Percentiles rank a stretch among this genome's conserved stretches.
These are phyloP conservation scores for Pluteus cervinus DNA, from an alignment of 768 basidiomycete genomes.

Conservation along the genomic window DNA sequence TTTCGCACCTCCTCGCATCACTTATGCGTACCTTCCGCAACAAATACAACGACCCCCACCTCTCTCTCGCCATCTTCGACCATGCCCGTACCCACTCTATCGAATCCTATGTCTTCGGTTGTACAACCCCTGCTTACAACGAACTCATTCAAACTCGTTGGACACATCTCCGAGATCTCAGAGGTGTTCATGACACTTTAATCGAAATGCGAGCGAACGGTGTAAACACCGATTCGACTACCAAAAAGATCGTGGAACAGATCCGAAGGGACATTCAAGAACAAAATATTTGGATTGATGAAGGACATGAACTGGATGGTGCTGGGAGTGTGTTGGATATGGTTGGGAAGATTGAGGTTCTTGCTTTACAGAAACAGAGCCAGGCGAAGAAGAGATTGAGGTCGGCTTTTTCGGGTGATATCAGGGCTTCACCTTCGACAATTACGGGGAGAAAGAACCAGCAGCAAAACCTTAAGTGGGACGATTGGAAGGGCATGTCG, in stretches of 20 bases:
- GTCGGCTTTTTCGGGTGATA: too few relatives aligned
- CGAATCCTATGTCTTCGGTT: constrained; percentile 83
- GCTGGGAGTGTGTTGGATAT: constrained; percentile 43
- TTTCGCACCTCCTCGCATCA: constrained; percentile 69
- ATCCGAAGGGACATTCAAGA: constrained; percentile 60
- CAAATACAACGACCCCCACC: constrained; percentile 71
- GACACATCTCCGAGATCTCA: constrained; percentile 76
- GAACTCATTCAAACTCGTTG: constrained; percentile 85
- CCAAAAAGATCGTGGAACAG: constrained; percentile 53
- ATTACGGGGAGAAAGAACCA: too few relatives aligned
- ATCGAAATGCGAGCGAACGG: constrained; percentile 83
- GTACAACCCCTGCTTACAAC: constrained; percentile 83
- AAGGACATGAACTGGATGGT: constrained; percentile 40
- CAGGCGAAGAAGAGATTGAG: too few relatives aligned
- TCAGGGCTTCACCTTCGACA: too few relatives aligned
- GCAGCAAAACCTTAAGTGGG: too few relatives aligned
- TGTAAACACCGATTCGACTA: constrained; percentile 56
- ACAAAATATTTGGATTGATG: constrained; percentile 46
- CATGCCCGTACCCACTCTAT: constrained; percentile 71
- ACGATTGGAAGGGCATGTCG: constrained; percentile 42
- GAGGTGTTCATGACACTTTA: constrained; percentile 64
- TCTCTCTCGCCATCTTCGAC: constrained; percentile 78
- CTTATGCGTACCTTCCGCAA: constrained; percentile 78
- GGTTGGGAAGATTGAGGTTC: constrained; percentile 38
- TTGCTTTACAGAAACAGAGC: constrained; percentile 9